Base-by-base conservation (phyloP, 495 filamentous ascomycete species). In the Cercophora samala region DNA sequence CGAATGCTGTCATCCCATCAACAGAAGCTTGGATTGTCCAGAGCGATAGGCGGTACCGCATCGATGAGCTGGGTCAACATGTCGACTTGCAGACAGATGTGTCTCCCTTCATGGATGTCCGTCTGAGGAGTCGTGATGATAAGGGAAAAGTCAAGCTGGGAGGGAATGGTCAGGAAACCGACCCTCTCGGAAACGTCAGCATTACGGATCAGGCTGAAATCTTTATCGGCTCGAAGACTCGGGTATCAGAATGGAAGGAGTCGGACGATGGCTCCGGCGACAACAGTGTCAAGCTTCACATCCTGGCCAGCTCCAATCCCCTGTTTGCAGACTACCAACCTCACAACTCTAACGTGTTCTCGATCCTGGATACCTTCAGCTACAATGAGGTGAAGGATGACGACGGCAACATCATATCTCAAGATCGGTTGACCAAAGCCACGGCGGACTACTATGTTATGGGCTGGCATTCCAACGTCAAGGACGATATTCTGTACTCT, bases 201-300 rank as follows among this genome's bases (percentile, higher is more conserved):
- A n/a, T n/a, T n/a, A n/a, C n/a, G n/a, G n/a, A n/a, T n/a, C 84
- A 87, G 65, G 82, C 83, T 6, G 84, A 86, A 68, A 66, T 82
- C 5, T 87, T 84, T 63, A 82, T 86, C 58, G 85, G 85, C 1
- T 52, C 65, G 5, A 79, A 77, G 58, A 13, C 3, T 5, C 3
- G 4, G 15, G 15, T 17, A 3, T 4, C 4, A 13, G 3, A 4
- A 13, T 54, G 52, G 52, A 21, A 54, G 17, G 52, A 54, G 17
- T 5, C 15, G 4, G 63, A 42, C 15, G 68, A 70, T 8, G 66
- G 73, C 17, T 53, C 18, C 5, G 64, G 22, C 4, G 58, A 55
- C 9, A 32, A 53, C 23, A 67, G 67, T 1, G 66, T 75, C 19
- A 62, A 68, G 21, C 59, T 86, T 42, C 78, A 64, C 1, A 25